Evolutionary conservation across 192 early-diverging fungal genomes (phyloP).

Genomic region (Backusella sp.): DNA sequence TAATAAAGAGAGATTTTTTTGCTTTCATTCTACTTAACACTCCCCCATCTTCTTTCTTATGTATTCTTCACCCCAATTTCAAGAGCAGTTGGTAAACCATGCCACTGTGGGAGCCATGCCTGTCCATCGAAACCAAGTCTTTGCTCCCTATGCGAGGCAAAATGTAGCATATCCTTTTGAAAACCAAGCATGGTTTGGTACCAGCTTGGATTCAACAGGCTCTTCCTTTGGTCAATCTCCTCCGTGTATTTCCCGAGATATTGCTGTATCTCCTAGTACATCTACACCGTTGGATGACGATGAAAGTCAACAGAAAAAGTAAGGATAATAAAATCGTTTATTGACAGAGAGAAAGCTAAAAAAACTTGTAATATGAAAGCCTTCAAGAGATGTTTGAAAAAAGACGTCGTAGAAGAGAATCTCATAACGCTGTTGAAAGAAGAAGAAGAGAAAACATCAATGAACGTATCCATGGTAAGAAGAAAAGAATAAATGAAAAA

Average conservation of each 20-base stretch:
- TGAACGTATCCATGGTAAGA: conserved; percentile 24
- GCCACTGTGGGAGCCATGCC: background rate
- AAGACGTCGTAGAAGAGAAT: conserved; percentile 30
- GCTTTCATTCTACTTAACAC: no score
- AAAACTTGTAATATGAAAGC: background rate
- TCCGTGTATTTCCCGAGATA: conserved; percentile 10
- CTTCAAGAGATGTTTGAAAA: conserved; percentile 29
- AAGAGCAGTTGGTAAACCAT: background rate
- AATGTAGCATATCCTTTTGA: background rate
- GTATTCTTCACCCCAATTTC: background rate
- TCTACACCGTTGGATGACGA: conserved; percentile 30
- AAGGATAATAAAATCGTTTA: background rate
- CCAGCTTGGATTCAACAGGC: conserved; percentile 27
- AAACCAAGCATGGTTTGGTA: conserved; percentile 22
- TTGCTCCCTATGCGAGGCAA: background rate
- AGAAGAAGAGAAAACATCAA: conserved; percentile 31
- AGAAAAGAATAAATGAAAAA: background rate
- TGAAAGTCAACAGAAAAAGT: conserved; percentile 33
- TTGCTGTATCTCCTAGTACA: conserved; percentile 25
- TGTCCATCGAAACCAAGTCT: background rate
- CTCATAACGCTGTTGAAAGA: conserved; percentile 29
- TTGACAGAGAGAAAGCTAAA: background rate
- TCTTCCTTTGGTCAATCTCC: conserved; percentile 29
- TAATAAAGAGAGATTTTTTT: background rate
- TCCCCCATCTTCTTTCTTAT: background rate